Evolutionary conservation across 2,329 filamentous ascomycete genomes (phyloP).

Genomic region (Colletotrichum sp.): DNA sequence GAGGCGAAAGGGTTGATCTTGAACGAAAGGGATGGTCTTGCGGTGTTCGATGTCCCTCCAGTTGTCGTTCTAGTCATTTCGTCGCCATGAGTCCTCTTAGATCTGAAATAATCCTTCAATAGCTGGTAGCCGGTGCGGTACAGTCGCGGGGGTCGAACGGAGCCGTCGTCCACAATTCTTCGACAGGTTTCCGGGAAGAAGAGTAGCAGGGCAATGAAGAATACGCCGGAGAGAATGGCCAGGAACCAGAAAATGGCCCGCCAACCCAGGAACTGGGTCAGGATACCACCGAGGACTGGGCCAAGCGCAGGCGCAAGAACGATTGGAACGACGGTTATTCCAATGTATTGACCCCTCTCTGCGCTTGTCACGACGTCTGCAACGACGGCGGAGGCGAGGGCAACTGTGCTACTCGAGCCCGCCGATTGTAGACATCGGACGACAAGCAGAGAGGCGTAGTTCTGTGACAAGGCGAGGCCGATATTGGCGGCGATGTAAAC

Average conservation of each 20-base stretch:
- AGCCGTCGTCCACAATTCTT: slow-evolving; percentile 57
- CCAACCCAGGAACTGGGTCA: slow-evolving; percentile 42
- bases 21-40: slow-evolving; percentile 34
- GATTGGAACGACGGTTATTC: slow-evolving; percentile 46
- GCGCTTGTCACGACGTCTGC: slow-evolving; percentile 66
- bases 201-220: slow-evolving; percentile 40
- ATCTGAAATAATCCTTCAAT: slow-evolving; percentile 21
- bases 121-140: slow-evolving; percentile 37
- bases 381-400: slow-evolving; percentile 67
- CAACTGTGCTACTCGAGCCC: slow-evolving; percentile 66
- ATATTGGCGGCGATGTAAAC: slow-evolving; percentile 40
- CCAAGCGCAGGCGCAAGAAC: slow-evolving; percentile 48
- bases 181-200: slow-evolving; percentile 53
- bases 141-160: slow-evolving; percentile 41
- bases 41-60: slow-evolving; percentile 15
- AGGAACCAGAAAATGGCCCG: slow-evolving; percentile 49
- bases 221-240: slow-evolving; percentile 29
- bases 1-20: slow-evolving; percentile 47
- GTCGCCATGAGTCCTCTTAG: slow-evolving; percentile 8
- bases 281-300: slow-evolving; percentile 44
- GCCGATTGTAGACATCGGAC: slow-evolving; percentile 61
- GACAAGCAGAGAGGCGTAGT: slow-evolving; percentile 55
- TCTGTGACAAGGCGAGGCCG: slow-evolving; percentile 56
- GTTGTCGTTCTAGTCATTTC: not conserved
- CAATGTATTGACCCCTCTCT: slow-evolving; percentile 42